Conservation (phyloP, 345 rosid species). For the Bruguiera sexangula region DNA sequence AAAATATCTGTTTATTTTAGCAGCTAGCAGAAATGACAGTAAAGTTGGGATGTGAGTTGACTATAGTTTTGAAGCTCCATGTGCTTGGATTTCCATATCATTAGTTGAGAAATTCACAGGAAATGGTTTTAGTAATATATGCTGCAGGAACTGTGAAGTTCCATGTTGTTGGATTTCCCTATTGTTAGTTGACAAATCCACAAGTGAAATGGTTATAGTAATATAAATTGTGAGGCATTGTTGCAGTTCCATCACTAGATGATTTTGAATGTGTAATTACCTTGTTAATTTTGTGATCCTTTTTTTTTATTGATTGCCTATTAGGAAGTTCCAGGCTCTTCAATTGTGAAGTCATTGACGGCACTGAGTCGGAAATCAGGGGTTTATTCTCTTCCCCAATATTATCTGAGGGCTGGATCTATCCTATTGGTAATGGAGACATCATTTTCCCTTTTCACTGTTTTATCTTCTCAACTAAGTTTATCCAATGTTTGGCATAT, state of each 20-base stretch:
- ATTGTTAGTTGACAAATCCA: neutral
- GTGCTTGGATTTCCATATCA: no score
- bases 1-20: no score
- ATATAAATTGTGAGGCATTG: neutral
- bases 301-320: conserved; percentile 8
- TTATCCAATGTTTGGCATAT: neutral
- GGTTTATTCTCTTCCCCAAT: conserved; percentile 62
- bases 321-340: conserved; percentile 70
- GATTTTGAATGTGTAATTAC: neutral
- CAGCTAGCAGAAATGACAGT: no score
- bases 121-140: neutral
- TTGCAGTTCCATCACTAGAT: neutral
- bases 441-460: conserved; percentile 6
- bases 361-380: conserved; percentile 64
- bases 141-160: neutral
- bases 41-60: no score
- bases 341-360: conserved; percentile 55
- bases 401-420: conserved; percentile 76
- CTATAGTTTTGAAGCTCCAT: no score
- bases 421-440: conserved; percentile 62
- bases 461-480: conserved; percentile 9
- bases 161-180: neutral
- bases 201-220: neutral
- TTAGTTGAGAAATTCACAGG: neutral
- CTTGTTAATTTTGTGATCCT: neutral